Base-by-base conservation (phyloP, 192 early-diverging fungal genomes). In the Oehlia diaphana region DNA sequence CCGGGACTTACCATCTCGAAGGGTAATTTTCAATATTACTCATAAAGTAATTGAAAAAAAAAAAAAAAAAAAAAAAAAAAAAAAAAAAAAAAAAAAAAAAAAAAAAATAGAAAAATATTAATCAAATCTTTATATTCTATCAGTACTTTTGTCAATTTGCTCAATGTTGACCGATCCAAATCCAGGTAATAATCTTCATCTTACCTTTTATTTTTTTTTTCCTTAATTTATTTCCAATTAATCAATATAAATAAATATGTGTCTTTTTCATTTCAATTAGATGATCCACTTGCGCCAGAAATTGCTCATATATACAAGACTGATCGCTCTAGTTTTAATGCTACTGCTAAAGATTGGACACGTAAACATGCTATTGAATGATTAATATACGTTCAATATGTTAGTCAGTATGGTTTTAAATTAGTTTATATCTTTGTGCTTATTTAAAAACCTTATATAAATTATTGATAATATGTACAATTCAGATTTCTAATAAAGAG, bases 101-200 rank as follows among this genome's bases (percentile, higher is more conserved):
- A 28, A 6, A 10, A 33, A 33, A 26, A 16, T 2, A 71, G 10
- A n/a, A 23, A 2, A 31, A 31, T 31, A 31, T 23, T 9, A 53
- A 31, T 74, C 10, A 61, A 44, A 3, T 5, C 5, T 9, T 76
- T 31, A 31, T 47, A 44, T 37, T 44, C 74, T 35, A 28, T 23
- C 81, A 92, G 96, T 99, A n/a, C 89, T 99, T 65, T 88, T 99
- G 76, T 98, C 96, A n/a, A 97, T 99, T 82, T 98, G 96, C 84
- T 98, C 97, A 65, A 89, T 99, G 89, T 89, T 99, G 81, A 98
- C 96, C 42, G 98, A 99, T 89, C 96, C 98, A 73, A 99, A 99
- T 84, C 98, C 98, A 42, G 92, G 86, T 88, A 84, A 33, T 26
- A 4, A 37, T 31, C 31, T 31, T 31, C 31, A 31, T 31, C 31